These are phyloP conservation scores for Aspergillus carlsbadensis DNA, from an alignment of 495 filamentous ascomycete species.

Conservation along the genomic window DNA sequence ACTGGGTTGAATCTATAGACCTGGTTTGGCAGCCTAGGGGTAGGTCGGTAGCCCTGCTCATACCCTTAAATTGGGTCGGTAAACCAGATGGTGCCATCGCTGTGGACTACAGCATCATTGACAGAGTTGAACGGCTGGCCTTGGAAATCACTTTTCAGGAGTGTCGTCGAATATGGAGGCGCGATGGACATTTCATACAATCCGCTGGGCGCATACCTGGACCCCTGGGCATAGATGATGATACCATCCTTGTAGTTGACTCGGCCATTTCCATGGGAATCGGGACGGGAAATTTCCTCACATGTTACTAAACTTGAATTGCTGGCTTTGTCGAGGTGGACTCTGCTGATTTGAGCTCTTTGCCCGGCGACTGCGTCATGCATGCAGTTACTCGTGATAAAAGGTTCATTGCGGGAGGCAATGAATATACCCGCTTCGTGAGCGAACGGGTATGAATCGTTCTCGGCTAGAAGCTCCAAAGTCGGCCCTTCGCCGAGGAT, in stretches of 20 bases:
- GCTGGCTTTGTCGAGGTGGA: constrained; percentile 22
- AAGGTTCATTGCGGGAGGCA: constrained; percentile 44
- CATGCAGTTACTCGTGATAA: constrained; percentile 54
- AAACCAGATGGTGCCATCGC: constrained; percentile 60
- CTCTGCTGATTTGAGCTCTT: constrained; percentile 34
- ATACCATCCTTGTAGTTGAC: constrained; percentile 44
- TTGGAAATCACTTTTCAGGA: constrained; percentile 46
- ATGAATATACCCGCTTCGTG: constrained; percentile 60
- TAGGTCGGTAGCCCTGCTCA: constrained; percentile 55
- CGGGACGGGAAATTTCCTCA: constrained; percentile 25
- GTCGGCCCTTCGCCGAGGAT: constrained; percentile 32
- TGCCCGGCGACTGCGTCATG: constrained; percentile 17
- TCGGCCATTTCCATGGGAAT: constrained; percentile 58
- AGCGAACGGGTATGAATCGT: constrained; percentile 48
- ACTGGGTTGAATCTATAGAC: constrained; percentile 54
- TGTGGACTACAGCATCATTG: constrained; percentile 55
- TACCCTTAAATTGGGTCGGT: constrained; percentile 63
- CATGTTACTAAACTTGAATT: constrained; percentile 13
- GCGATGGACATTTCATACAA: constrained; percentile 46
- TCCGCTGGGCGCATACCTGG: constrained; percentile 42
- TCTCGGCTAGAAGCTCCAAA: constrained; percentile 31
- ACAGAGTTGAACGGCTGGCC: constrained; percentile 61
- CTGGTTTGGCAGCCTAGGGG: constrained; percentile 51
- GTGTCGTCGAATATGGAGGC: constrained; percentile 19
- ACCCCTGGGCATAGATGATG: constrained; percentile 56